Base-by-base conservation (phyloP, 768 basidiomycete genomes). In the Roridomyces roridus region DNA sequence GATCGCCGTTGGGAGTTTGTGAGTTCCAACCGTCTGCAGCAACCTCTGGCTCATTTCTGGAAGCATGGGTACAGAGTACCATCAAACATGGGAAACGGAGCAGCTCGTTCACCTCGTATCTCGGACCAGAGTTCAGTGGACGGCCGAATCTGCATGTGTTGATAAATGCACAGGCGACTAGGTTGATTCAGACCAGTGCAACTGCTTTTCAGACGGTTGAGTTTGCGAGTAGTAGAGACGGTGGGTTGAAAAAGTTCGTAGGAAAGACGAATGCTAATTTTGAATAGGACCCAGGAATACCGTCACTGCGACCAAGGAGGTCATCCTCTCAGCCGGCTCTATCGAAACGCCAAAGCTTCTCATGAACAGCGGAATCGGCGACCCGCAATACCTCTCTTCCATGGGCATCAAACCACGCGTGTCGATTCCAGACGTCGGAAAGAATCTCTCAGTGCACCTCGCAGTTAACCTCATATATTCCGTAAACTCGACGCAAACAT, bases 301-400 rank as follows among this genome's bases (percentile, higher is more conserved):
- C 12, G 42, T 70, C 21, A 68, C 59, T 1, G 86, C 85, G 0
- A 67, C 62, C 52, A 83, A 81, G 57, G 86, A 88, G 61, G 72
- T 88, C 51, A 75, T 88, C 17, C 61, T 88, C 6, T 68, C 70
- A 0, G 74, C 72, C 14, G 78, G 78, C 2, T 43, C 72, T 3
- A 62, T 78, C 37, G 73, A 71, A 9, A 76, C 77, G 2, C 73
- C 77, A 0, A 70, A 73, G 2, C 67, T 78, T 26, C 65, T 77
- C 7, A 59, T 73, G 43, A 68, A 72, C 24, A 76, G 73, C 12
- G 76, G 76, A 28, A 75, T 79, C 20, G 77, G 78, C 17, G 63
- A 67, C 34, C 51, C 46, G 12, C 28, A 37, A 25, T 64, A 65
- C 12, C 67, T 77, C 1, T 45, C 25, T 2, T 47, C 40, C 6